phyloP scores from a whole-genome alignment of 139 green algal genomes.

The Coelastrella sp. region DNA sequence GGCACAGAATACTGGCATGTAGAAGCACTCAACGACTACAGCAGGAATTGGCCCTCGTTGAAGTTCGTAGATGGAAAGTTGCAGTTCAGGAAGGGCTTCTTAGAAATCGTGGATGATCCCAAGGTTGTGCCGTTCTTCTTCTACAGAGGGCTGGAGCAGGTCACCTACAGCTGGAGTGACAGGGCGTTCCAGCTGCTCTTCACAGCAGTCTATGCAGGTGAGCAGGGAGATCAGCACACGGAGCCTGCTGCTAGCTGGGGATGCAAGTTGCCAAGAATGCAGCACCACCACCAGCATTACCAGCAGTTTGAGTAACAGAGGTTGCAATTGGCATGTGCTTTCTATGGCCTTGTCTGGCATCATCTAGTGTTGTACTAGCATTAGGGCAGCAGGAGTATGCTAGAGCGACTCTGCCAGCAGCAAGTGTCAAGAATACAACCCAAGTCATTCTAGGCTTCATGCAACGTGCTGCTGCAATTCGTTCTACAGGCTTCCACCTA shows the following conservation, averaged over 20 bases:
- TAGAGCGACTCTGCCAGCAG: background rate
- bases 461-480: background rate
- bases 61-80: background rate
- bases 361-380: no score
- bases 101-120: constrained; percentile 5
- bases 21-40: constrained; percentile 34
- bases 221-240: background rate
- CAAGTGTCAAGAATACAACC: background rate
- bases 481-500: constrained; percentile 40
- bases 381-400: no score
- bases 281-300: background rate
- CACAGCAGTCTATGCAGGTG: constrained; percentile 37
- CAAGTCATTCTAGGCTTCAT: background rate
- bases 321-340: background rate
- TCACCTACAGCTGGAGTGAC: constrained; percentile 41
- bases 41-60: constrained; percentile 33
- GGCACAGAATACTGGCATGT: constrained; percentile 43
- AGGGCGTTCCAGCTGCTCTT: constrained; percentile 27
- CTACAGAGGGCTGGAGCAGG: constrained; percentile 31
- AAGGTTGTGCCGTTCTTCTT: constrained; percentile 44
- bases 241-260: background rate
- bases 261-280: background rate
- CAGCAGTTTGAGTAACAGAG: no score
- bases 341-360: background rate
- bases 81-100: constrained; percentile 22